A percentile compares a stretch with the other conserved stretches of the same genome.
phyloP scores from a whole-genome alignment of 768 basidiomycete genomes.

The Psilocybe cubensis region DNA sequence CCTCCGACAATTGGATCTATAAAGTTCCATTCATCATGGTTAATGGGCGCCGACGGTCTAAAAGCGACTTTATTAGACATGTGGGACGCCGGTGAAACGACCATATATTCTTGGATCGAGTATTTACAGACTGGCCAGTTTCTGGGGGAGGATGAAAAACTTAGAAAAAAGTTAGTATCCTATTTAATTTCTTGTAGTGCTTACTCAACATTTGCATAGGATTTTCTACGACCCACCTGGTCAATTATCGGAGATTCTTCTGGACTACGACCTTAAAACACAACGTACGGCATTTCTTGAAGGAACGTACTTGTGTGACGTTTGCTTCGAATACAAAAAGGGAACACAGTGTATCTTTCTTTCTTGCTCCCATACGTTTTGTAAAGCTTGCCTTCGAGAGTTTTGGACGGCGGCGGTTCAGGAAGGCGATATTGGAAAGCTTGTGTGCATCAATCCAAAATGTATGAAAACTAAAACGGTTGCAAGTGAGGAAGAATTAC shows the following conservation, averaged over 20 bases:
- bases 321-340: background rate
- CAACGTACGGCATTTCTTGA: background rate
- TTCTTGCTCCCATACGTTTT: constrained; percentile 78
- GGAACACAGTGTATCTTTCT: constrained; percentile 62
- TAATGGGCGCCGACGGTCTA: constrained; percentile 41
- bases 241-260: no score
- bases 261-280: no score
- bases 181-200: no score
- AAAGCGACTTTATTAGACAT: constrained; percentile 44
- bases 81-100: constrained; percentile 61
- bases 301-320: background rate
- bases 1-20: constrained; percentile 58
- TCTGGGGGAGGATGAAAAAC: constrained; percentile 39
- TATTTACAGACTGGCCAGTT: constrained; percentile 68
- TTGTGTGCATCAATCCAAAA: constrained; percentile 74
- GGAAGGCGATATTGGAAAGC: constrained; percentile 73
- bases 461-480: constrained; percentile 39
- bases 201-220: no score
- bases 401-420: constrained; percentile 79
- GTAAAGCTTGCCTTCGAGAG: constrained; percentile 66
- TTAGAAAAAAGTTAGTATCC: no score
- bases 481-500: background rate
- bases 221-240: no score
- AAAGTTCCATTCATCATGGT: constrained; percentile 58
- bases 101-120: constrained; percentile 71